These are phyloP conservation scores for Bassia scoparia DNA, from an alignment of 148 eudicot genomes.

Conservation along the genomic window DNA sequence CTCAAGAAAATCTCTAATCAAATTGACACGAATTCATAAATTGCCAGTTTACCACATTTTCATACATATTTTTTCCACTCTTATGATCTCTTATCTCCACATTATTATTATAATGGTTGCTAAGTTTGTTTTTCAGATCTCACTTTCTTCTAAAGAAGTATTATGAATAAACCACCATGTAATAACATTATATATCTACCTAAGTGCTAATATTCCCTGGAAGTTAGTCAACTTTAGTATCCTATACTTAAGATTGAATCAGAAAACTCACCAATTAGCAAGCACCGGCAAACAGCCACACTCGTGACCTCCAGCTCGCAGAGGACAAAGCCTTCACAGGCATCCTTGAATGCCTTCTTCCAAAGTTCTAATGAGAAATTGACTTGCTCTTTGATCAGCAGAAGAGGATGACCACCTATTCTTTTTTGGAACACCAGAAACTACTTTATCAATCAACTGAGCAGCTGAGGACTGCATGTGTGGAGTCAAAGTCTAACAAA, in stretches of 20 bases:
- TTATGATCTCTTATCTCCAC: too few relatives aligned
- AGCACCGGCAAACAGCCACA: slow-evolving; percentile 80
- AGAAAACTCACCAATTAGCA: slow-evolving; percentile 54
- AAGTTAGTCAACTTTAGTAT: background rate
- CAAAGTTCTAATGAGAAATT: slow-evolving; percentile 73
- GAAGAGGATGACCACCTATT: slow-evolving; percentile 52
- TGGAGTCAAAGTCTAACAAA: slow-evolving; percentile 73
- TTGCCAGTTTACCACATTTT: too few relatives aligned
- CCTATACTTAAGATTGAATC: background rate
- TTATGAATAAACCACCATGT: too few relatives aligned
- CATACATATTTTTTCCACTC: too few relatives aligned
- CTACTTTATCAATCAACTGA: slow-evolving; percentile 43
- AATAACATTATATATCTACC: too few relatives aligned
- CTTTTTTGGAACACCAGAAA: slow-evolving; percentile 35
- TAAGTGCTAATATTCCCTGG: too few relatives aligned
- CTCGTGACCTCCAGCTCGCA: slow-evolving; percentile 74
- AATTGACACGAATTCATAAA: too few relatives aligned
- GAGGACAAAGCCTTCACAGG: slow-evolving; percentile 79
- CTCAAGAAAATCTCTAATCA: too few relatives aligned
- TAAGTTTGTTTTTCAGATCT: too few relatives aligned
- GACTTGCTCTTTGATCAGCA: slow-evolving; percentile 51
- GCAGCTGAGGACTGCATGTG: slow-evolving; percentile 92
- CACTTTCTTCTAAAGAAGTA: too few relatives aligned
- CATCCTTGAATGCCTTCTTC: slow-evolving; percentile 90
- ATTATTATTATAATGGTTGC: too few relatives aligned